A percentile compares a stretch with the other conserved stretches of the same genome.
phyloP scores from a whole-genome alignment of 2,329 filamentous ascomycete species.

The Neofusicoccum cordaticola region DNA sequence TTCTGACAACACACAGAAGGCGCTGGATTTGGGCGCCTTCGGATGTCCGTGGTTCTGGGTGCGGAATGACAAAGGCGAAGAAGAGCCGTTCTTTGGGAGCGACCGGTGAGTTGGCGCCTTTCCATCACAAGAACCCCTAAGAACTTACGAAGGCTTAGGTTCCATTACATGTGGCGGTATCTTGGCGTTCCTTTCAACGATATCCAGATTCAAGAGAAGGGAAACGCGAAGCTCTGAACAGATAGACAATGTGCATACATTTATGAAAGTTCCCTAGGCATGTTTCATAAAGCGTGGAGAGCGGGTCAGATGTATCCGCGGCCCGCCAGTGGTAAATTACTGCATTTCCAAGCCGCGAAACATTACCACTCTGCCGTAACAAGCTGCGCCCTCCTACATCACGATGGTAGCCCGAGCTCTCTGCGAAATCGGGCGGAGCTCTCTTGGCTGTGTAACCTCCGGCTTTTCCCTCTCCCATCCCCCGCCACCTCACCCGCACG shows the following conservation, averaged over 20 bases:
- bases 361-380: neutral
- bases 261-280: neutral
- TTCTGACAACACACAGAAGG: slow-evolving; percentile 54
- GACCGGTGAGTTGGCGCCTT: slow-evolving; percentile 52
- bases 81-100: slow-evolving; percentile 74
- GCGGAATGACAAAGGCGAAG: slow-evolving; percentile 45
- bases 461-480: neutral
- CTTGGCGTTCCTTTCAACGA: slow-evolving; percentile 61
- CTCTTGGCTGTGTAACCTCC: slow-evolving; percentile 3
- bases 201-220: slow-evolving; percentile 40
- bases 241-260: neutral
- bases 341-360: neutral
- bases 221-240: slow-evolving; percentile 33
- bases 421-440: neutral
- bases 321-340: neutral
- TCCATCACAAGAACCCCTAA: neutral
- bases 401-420: neutral
- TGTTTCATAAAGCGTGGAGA: neutral
- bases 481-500: neutral
- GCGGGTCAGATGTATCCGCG: neutral
- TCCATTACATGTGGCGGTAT: slow-evolving; percentile 66
- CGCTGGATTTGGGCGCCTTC: slow-evolving; percentile 65
- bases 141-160: slow-evolving; percentile 44
- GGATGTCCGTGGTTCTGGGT: slow-evolving; percentile 76
- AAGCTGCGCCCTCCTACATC: neutral